phyloP scores from a whole-genome alignment of 306 rosid genomes.

The Elaeagnus macrophylla region DNA sequence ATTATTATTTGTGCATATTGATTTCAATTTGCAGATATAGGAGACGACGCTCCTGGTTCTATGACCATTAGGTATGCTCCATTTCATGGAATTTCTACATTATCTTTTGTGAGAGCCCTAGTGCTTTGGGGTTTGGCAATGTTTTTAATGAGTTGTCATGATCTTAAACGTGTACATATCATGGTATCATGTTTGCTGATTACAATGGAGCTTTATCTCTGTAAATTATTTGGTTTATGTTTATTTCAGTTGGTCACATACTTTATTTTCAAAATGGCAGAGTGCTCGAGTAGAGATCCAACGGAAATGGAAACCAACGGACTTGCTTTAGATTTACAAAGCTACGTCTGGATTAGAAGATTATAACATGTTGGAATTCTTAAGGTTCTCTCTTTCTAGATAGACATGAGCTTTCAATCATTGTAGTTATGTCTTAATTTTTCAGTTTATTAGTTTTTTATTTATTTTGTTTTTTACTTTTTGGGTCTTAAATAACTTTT shows the following conservation, averaged over 20 bases:
- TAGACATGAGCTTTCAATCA: no score
- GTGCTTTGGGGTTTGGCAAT: not conserved
- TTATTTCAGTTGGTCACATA: not conserved
- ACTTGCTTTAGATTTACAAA: no score
- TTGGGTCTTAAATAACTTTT: no score
- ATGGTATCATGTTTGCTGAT: not conserved
- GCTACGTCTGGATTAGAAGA: no score
- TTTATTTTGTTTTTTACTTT: no score
- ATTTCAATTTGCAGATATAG: conserved; percentile 47
- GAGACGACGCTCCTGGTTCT: conserved; percentile 72
- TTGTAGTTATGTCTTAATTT: no score
- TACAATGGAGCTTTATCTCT: no score
- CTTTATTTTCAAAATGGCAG: conserved; percentile 17
- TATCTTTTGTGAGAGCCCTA: conserved; percentile 2
- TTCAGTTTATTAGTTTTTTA: no score
- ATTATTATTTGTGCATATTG: conserved; percentile 16
- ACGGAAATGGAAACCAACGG: conserved; percentile 13
- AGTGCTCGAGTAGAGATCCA: conserved; percentile 10
- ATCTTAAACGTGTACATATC: not conserved
- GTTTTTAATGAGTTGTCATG: no score
- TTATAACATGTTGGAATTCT: no score
- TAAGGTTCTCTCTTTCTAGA: no score
- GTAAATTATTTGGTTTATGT: not conserved
- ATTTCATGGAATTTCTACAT: conserved; percentile 4
- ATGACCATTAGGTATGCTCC: conserved; percentile 70